Evolutionary conservation across 202 grass and related monocot species (phyloP).

Genomic region (Dendrocalamus latiflorus): DNA sequence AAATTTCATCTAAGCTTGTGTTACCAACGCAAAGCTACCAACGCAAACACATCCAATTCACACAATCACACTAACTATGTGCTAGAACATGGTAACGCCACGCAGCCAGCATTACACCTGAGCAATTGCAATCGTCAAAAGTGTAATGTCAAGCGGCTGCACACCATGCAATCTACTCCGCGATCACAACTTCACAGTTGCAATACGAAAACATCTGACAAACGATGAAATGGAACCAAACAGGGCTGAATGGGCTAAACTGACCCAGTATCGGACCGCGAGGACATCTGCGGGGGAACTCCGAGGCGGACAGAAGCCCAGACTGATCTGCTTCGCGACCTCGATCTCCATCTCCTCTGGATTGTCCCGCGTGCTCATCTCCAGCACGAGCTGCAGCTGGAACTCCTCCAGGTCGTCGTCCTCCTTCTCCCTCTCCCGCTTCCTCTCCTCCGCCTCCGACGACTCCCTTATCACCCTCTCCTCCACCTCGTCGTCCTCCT

Average conservation of each 20-base stretch:
- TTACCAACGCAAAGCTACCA: no score
- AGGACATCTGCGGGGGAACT: slow-evolving; percentile 56
- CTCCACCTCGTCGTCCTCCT: slow-evolving; percentile 59
- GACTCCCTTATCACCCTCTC: slow-evolving; percentile 55
- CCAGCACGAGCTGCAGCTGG: slow-evolving; percentile 89
- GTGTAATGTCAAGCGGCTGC: neutral
- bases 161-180: neutral
- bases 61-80: neutral
- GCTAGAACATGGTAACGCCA: neutral
- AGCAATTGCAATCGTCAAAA: neutral
- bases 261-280: slow-evolving; percentile 81
- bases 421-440: slow-evolving; percentile 44
- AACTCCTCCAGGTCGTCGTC: slow-evolving; percentile 90
- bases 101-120: neutral
- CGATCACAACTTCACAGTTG: slow-evolving; percentile 5
- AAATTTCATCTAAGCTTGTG: neutral
- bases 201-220: neutral
- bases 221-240: neutral
- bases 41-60: neutral
- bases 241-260: slow-evolving; percentile 3
- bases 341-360: slow-evolving; percentile 95
- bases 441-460: slow-evolving; percentile 50
- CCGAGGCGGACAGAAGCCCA: slow-evolving; percentile 58
- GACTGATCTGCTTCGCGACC: slow-evolving; percentile 92
- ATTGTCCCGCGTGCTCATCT: slow-evolving; percentile 91